Conservation (phyloP, 768 basidiomycete genomes). For the Russula lepida region DNA sequence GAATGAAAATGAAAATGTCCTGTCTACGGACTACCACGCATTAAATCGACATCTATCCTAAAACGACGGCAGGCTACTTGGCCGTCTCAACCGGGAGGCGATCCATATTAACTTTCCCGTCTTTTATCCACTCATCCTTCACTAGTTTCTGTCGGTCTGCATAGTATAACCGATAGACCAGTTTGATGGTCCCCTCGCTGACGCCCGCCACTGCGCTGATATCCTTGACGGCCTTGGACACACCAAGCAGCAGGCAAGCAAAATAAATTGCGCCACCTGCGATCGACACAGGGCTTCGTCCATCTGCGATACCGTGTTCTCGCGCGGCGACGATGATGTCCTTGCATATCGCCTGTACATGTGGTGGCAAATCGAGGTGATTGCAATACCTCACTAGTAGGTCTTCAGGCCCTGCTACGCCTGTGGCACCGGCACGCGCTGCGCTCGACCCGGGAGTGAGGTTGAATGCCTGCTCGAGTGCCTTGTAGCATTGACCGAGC, state of each 20-base stretch:
- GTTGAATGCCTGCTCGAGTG: conserved; percentile 83
- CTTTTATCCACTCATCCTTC: conserved; percentile 79
- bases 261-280: conserved; percentile 97
- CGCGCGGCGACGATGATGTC: conserved; percentile 78
- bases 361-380: conserved; percentile 77
- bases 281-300: conserved; percentile 93
- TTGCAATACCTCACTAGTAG: conserved; percentile 91
- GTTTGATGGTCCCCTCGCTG: conserved; percentile 90
- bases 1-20: not conserved
- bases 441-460: conserved; percentile 73
- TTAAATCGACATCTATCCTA: not conserved
- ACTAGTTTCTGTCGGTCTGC: conserved; percentile 67
- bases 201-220: conserved; percentile 89
- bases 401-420: conserved; percentile 66
- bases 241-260: conserved; percentile 74
- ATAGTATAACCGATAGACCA: conserved; percentile 78
- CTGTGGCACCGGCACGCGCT: conserved; percentile 26
- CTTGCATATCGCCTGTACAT: conserved; percentile 72
- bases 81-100: conserved; percentile 29
- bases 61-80: not conserved
- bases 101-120: conserved; percentile 55
- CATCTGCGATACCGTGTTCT: conserved; percentile 83
- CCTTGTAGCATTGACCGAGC: conserved; percentile 88
- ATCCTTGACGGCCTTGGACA: conserved; percentile 67
- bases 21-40: not conserved